phyloP scores from a whole-genome alignment of 345 rosid species.

The Arabidopsis thaliana region TAIR10.1 NC_003074.8:929501-930000 shows the following conservation, averaged over 20 bases:
- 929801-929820: conserved; percentile 5
- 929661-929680: conserved; percentile 78
- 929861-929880: conserved; percentile 36
- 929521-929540: conserved; percentile 7
- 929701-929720: conserved; percentile 22
- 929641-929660: conserved; percentile 40
- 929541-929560: neutral
- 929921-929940: conserved; percentile 15
- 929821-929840: neutral
- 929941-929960: neutral
- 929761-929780: conserved; percentile 14
- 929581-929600: conserved; percentile 69
- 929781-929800: neutral
- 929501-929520: conserved; percentile 57
- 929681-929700: conserved; percentile 66
- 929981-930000: neutral
- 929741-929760: conserved; percentile 37
- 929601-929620: conserved; percentile 66
- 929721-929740: conserved; percentile 7
- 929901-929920: conserved; percentile 7
- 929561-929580: conserved; percentile 16
- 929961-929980: neutral
- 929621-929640: conserved; percentile 63
- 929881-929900: conserved; percentile 29
- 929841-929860: conserved; percentile 26